These are phyloP conservation scores for Pneumocystis oryctolagi DNA, from an alignment of 1,139 yeast genomes.

Conservation along the genomic window DNA sequence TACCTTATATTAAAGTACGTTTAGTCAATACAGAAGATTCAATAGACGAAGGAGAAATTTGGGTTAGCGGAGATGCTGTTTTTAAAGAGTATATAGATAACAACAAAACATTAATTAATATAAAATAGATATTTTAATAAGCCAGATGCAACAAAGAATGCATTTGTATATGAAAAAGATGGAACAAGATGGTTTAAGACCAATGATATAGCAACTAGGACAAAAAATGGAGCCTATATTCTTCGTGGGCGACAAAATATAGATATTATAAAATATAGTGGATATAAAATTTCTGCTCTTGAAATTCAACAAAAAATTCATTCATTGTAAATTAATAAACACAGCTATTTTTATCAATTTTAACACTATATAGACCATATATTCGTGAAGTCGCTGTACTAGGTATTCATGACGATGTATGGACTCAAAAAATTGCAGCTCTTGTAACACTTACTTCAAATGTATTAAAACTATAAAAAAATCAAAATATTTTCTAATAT, in stretches of 20 bases:
- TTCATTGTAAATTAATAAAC: neutral
- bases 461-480: slow-evolving; percentile 11
- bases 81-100: slow-evolving; percentile 24
- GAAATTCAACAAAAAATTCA: neutral
- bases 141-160: slow-evolving; percentile 23
- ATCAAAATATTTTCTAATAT: slow-evolving; percentile 6
- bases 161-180: slow-evolving; percentile 17
- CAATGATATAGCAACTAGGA: slow-evolving; percentile 25
- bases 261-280: slow-evolving; percentile 20
- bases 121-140: slow-evolving; percentile 24
- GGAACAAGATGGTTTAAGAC: slow-evolving; percentile 24
- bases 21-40: slow-evolving; percentile 19
- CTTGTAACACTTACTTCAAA: slow-evolving; percentile 17
- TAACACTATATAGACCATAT: neutral
- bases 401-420: slow-evolving; percentile 24
- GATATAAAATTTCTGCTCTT: slow-evolving; percentile 10
- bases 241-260: slow-evolving; percentile 27
- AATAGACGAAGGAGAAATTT: slow-evolving; percentile 15
- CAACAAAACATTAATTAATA: slow-evolving; percentile 20
- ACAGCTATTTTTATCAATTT: neutral
- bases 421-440: slow-evolving; percentile 28
- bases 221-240: slow-evolving; percentile 19
- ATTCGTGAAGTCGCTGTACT: slow-evolving; percentile 25
- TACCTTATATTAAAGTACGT: slow-evolving; percentile 24
- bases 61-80: slow-evolving; percentile 12